A percentile compares a stretch with the other conserved stretches of the same genome.
These are phyloP conservation scores for Eucalyptus regnans DNA, from an alignment of 345 rosid species.

Conservation along the genomic window DNA sequence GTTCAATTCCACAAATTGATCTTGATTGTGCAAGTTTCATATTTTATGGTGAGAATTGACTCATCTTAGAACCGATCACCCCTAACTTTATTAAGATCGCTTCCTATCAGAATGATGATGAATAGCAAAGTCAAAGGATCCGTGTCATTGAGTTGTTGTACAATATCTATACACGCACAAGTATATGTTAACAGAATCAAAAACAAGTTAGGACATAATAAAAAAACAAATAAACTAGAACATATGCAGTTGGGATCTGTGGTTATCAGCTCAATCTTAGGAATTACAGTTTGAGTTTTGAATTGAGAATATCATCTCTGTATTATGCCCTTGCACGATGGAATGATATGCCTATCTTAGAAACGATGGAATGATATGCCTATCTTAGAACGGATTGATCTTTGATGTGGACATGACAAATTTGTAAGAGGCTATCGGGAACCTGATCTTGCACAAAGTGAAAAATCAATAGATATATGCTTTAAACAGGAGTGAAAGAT, in stretches of 20 bases:
- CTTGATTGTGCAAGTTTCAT: background rate
- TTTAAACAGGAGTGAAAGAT: background rate
- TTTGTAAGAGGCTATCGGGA: background rate
- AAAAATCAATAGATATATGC: background rate
- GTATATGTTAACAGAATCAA: background rate
- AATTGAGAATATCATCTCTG: background rate
- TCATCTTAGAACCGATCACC: background rate
- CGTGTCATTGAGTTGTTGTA: background rate
- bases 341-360: background rate
- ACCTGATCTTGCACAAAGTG: background rate
- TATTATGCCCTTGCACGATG: background rate
- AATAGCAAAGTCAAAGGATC: background rate
- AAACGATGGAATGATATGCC: background rate
- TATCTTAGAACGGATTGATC: background rate
- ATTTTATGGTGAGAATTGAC: background rate
- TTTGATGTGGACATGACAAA: background rate
- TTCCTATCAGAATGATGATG: background rate
- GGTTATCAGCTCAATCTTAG: background rate
- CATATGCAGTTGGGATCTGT: background rate
- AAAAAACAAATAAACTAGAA: background rate
- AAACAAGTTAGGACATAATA: background rate
- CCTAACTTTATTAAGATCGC: background rate
- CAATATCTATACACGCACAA: background rate
- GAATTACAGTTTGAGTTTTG: background rate
- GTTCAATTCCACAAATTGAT: background rate